These are phyloP conservation scores for Dactylella cylindrospora DNA, from an alignment of 2,329 filamentous ascomycete genomes.

Conservation along the genomic window DNA sequence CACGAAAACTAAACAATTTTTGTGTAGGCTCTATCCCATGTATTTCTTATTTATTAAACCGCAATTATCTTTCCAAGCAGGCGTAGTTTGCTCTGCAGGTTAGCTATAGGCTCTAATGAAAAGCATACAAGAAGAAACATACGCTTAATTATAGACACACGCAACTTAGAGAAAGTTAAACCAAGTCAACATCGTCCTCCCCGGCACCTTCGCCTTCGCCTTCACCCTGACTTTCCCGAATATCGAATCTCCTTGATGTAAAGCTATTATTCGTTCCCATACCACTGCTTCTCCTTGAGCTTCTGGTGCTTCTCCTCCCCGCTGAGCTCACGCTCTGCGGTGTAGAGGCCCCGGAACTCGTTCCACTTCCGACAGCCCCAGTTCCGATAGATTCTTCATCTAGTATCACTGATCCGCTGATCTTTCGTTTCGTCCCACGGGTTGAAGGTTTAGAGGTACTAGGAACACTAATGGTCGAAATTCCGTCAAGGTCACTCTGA, in stretches of 20 bases:
- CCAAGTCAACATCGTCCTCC: constrained; percentile 20
- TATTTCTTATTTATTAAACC: no score
- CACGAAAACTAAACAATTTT: no score
- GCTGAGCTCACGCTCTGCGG: background rate
- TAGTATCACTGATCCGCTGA: no score
- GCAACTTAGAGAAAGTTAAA: constrained; percentile 3
- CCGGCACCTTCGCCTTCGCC: constrained; percentile 13
- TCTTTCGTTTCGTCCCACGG: background rate
- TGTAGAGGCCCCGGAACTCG: no score
- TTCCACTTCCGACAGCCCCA: no score
- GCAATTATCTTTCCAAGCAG: no score
- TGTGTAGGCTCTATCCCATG: no score
- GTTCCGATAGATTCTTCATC: no score
- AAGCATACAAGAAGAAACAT: background rate
- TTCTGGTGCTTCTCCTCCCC: background rate
- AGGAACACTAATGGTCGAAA: background rate
- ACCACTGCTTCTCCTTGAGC: background rate
- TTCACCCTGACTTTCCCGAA: background rate
- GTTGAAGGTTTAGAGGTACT: background rate
- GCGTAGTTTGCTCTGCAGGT: no score
- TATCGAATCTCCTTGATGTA: constrained; percentile 14
- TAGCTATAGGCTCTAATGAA: no score
- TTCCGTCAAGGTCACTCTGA: background rate
- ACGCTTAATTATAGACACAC: background rate
- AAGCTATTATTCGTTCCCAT: constrained; percentile 3